Evolutionary conservation across 73 alveolate species (phyloP), one percentile per base, ranked within the genome.

Genomic region (Paramecium sonneborni): DNA sequence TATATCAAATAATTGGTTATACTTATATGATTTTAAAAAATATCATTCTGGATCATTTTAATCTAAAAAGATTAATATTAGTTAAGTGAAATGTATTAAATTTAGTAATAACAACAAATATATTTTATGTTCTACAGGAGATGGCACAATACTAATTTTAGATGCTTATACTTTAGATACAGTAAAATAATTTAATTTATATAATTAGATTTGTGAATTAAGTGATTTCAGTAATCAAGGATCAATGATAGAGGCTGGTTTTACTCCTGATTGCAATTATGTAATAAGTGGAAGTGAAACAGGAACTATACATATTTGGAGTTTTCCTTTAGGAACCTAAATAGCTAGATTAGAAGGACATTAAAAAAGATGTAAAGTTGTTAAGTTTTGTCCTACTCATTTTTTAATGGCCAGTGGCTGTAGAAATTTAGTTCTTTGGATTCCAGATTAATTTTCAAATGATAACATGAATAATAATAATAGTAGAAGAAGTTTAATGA

Each of bases 281-380:
- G 48, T 62, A 30, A 26, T 62, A 30, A 62, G 84, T 62, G 39
- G 48, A 30, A 62, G 48, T 30, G 39, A 62, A 6, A 30, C 84
- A 62, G 84, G 84, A 26, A 32, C 84, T 62, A 62, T 62, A 7
- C 44, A 62, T 62, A 62, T 62, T 62, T 62, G 68, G 68, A 52
- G 44, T 62, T 26, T 32, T 15, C 48, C 44, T 23, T 1, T 3
- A 9, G 84, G 48, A 62, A 62, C 3, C 12, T 62, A 30, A 26
- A 62, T 62, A 2, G 84, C 44, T 7, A 62, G 24, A 62, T 62
- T 62, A n/a, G 84, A 62, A 23, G 84, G 84, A 14, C 84, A 62
- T 62, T 12, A 30, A 32, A 62, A 32, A 26, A 62, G 84, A 62
- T 26, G 84, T 62, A 62, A 62, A 30, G 44, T 62, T 10, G 84